Base-by-base conservation (phyloP, 768 basidiomycete species). In the Leccinum arenicola region DNA sequence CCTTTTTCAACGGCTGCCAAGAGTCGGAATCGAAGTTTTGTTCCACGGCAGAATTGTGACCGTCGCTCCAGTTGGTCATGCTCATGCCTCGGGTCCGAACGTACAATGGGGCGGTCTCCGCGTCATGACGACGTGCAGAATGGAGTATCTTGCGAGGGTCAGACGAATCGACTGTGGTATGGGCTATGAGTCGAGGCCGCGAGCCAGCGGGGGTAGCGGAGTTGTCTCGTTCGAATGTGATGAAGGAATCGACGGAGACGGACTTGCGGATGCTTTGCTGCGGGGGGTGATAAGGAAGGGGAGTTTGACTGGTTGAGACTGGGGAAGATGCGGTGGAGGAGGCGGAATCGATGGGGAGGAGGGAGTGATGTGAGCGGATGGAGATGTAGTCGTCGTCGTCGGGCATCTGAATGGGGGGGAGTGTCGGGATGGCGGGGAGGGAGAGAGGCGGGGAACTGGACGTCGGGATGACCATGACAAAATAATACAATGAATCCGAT, bases 181-280 rank as follows among this genome's bases (percentile, higher is more conserved):
- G 73, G 27, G 76, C 70, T 58, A 72, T 70, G 61, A 68, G 74
- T 66, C 79, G 73, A 67, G 76, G 73, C 3, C 78, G 75, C 45
- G 77, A 70, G 43, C 67, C 66, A 21, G 72, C 64, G 15, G 68
- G 19, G 55, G 69, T 59, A 9, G 73, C 63, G 29, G 72, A 59
- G 52, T 70, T 70, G 47, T 78, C 76, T 63, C 75, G 76, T 64
- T 74, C 73, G 67, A 77, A 76, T 36, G 75, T 76, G 52, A 82
- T 80, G 70, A 91, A 87, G 10, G 90, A 91, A 72, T 91, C 90
- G 60, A 86, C 88, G 21, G 90, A 91, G 60, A 88, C 73, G 29
- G 89, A 87, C 75, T 91, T 91, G 66, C 88, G 82, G 56, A 91
- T 80, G 59, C 68, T 70, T 56, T 66, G 66, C 55, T 70, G 70